Conservation (phyloP, 345 rosid genomes). For the Lagerstroemia speciosa region DNA sequence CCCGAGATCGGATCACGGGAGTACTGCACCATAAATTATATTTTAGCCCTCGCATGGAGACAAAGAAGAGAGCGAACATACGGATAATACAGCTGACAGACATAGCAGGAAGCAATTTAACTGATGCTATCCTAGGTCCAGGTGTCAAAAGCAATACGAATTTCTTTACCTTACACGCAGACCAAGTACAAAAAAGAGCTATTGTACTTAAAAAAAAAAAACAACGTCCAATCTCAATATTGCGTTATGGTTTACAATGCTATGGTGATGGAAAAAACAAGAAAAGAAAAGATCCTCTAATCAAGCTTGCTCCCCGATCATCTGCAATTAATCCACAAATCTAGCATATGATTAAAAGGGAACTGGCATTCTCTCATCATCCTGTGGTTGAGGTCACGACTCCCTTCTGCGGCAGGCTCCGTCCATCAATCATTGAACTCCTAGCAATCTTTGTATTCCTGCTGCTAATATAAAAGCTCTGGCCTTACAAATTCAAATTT, state of each 20-base stretch:
- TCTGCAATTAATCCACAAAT: background rate
- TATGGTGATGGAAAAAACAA: background rate
- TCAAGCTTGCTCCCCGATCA: background rate
- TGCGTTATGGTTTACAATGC: too few relatives aligned
- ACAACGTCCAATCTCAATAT: background rate
- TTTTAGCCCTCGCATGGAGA: slow-evolving; percentile 2
- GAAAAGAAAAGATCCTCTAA: background rate
- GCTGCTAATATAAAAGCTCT: background rate
- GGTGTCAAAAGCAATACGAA: background rate
- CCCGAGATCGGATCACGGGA: slow-evolving; percentile 26
- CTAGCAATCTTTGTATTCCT: background rate
- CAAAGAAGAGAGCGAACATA: background rate
- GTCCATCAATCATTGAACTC: background rate
- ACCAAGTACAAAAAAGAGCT: background rate
- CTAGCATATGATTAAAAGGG: background rate
- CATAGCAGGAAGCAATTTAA: background rate
- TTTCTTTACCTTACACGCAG: background rate
- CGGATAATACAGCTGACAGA: background rate
- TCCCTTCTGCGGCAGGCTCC: background rate
- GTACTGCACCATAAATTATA: slow-evolving; percentile 25
- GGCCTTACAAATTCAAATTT: background rate
- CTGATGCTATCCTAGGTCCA: background rate
- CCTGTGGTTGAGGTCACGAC: too few relatives aligned
- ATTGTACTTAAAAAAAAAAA: background rate
- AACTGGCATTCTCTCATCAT: background rate